phyloP scores from a whole-genome alignment of 345 rosid genomes.

The Citrus medica region DNA sequence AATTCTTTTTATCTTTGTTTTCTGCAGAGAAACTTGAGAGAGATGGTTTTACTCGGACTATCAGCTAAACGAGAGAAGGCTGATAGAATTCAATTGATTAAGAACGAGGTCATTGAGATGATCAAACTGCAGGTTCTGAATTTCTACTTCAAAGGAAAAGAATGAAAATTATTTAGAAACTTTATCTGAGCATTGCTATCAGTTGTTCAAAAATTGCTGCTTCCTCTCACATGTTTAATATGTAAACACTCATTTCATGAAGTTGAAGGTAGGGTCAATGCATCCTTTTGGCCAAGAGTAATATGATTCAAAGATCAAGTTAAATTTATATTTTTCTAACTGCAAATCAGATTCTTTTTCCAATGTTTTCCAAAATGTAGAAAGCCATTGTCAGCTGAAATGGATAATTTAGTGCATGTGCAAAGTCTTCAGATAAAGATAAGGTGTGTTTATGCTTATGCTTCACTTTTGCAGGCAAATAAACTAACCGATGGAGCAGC shows the following conservation, averaged over 20 bases:
- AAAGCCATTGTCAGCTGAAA: not conserved
- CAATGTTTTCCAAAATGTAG: not conserved
- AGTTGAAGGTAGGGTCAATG: not conserved
- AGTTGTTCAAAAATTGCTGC: not conserved
- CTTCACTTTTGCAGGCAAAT: slow-evolving; percentile 16
- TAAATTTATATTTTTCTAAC: not conserved
- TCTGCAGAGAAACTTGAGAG: slow-evolving; percentile 37
- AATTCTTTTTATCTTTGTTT: not conserved
- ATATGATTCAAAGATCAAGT: not conserved
- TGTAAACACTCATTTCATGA: not conserved
- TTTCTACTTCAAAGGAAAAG: not conserved
- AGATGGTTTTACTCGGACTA: slow-evolving; percentile 32
- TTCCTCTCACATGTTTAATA: not conserved
- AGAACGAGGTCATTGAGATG: slow-evolving; percentile 32
- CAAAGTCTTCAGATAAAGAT: not conserved
- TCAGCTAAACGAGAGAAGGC: slow-evolving; percentile 41
- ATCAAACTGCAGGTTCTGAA: slow-evolving; percentile 31
- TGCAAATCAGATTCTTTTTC: not conserved
- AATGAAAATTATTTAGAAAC: not conserved
- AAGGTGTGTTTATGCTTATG: slow-evolving; percentile 5
- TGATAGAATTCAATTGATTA: slow-evolving; percentile 31
- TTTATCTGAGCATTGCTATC: not conserved
- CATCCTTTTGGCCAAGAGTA: not conserved
- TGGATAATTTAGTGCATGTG: not conserved
- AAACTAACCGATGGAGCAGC: slow-evolving; percentile 15